These are phyloP conservation scores for Noccaea bulbosa DNA, from an alignment of 345 rosid species.

Conservation along the genomic window DNA sequence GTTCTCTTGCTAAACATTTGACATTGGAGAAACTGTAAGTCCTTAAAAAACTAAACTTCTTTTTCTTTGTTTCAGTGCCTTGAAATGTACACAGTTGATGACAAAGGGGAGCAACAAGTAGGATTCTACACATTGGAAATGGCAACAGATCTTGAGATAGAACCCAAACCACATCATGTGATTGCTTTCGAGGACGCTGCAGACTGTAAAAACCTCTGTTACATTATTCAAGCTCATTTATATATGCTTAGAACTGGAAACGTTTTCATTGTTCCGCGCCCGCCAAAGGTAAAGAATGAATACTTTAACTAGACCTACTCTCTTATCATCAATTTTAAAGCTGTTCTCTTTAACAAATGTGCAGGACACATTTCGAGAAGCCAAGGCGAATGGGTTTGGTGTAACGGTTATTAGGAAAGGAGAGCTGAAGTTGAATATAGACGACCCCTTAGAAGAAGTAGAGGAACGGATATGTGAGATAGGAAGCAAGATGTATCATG, in stretches of 20 bases:
- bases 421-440: slow-evolving; percentile 76
- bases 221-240: slow-evolving; percentile 83
- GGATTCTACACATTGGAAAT: slow-evolving; percentile 93
- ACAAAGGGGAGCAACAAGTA: slow-evolving; percentile 60
- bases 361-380: slow-evolving; percentile 86
- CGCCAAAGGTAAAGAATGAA: slow-evolving; percentile 68
- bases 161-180: slow-evolving; percentile 82
- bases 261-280: slow-evolving; percentile 81
- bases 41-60: not conserved
- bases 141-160: slow-evolving; percentile 89
- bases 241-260: slow-evolving; percentile 76
- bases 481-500: slow-evolving; percentile 89
- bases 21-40: slow-evolving; percentile 13
- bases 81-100: slow-evolving; percentile 68
- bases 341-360: slow-evolving; percentile 8
- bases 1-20: slow-evolving; percentile 32
- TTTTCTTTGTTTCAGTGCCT: slow-evolving; percentile 65
- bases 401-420: slow-evolving; percentile 84
- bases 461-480: slow-evolving; percentile 76
- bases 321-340: not conserved
- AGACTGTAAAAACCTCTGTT: slow-evolving; percentile 77
- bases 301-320: not conserved
- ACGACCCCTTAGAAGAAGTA: slow-evolving; percentile 77
- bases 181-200: slow-evolving; percentile 80
- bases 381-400: slow-evolving; percentile 79